Evolutionary conservation across 1,284 basidiomycete species (phyloP), one percentile per base, ranked within the genome.

Genomic region (Ceratobasidium theobromae): DNA sequence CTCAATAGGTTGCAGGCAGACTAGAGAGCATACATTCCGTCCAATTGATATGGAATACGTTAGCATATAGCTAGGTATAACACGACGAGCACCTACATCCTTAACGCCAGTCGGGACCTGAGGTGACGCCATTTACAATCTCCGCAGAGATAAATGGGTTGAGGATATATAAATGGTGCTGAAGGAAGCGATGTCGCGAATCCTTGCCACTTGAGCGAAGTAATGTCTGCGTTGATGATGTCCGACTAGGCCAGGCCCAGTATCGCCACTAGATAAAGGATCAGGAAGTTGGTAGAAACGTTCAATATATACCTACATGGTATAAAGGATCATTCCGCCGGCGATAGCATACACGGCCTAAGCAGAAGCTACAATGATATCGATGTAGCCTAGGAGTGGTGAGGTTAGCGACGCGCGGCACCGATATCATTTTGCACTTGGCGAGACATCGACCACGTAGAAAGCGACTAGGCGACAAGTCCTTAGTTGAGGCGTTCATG

Each of bases 191-290:
- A 77, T 14, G 79, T 77, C 18, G 79, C 75, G 11, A 83, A 73
- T 4, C 81, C 81, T 62, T 81, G 76, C 78, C 80, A 83, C 49
- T 80, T 75, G 9, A 83, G 75, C 11, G 77, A 79, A n/a, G 82
- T 83, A 67, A 81, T 79, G 69, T 84, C 82, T 27, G 81, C 82
- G 41, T 78, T 76, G 68, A 79, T 73, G 43, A 81, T 76, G 65
- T 77, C 76, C 76, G 23, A 80, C 72, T 69, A 81, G 75, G 70
- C 81, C 79, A 4, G 80, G 74, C 49, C 78, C 77, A 53, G 81
- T 77, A 65, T 76, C 2, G 71, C 68, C 70, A 70, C 65, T 27
- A 3, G 25, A 67, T 66, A 60, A 33, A 4, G 21, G 27, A 16
- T 52, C 12, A 57, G 53, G 25, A 30, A 23, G 27, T 16, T 18